Evolutionary conservation across 768 basidiomycete species (phyloP).

Genomic region (Calocybe cyanea): DNA sequence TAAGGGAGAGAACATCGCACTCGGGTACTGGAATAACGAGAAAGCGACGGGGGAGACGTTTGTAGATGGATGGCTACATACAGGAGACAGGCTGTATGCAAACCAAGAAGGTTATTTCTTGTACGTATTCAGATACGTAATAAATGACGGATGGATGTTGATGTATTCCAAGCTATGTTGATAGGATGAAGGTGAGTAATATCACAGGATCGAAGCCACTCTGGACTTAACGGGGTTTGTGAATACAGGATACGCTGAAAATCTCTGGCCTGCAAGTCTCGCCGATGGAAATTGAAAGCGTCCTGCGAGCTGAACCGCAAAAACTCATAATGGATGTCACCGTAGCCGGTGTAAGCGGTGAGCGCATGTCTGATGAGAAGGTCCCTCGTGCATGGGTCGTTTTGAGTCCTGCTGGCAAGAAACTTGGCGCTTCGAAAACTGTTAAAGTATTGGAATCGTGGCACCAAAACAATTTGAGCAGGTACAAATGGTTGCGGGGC

Average conservation of each 20-base stretch:
- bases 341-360: slow-evolving; percentile 73
- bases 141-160: too few relatives aligned
- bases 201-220: too few relatives aligned
- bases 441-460: slow-evolving; percentile 52
- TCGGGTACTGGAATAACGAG: slow-evolving; percentile 74
- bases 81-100: slow-evolving; percentile 67
- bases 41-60: slow-evolving; percentile 67
- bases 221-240: too few relatives aligned
- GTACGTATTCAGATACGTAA: too few relatives aligned
- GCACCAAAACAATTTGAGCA: slow-evolving; percentile 61
- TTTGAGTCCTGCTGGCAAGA: slow-evolving; percentile 51
- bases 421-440: slow-evolving; percentile 37
- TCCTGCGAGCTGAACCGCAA: slow-evolving; percentile 57
- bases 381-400: slow-evolving; percentile 80
- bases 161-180: too few relatives aligned
- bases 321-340: slow-evolving; percentile 59
- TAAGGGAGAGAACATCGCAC: slow-evolving; percentile 47
- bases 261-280: slow-evolving; percentile 79
- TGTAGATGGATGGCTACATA: slow-evolving; percentile 67
- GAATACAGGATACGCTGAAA: slow-evolving; percentile 83
- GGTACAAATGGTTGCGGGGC: slow-evolving; percentile 74
- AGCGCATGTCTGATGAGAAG: slow-evolving; percentile 67
- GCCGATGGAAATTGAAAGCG: slow-evolving; percentile 72
- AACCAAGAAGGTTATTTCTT: slow-evolving; percentile 62
- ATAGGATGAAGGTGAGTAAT: too few relatives aligned